Evolutionary conservation across 163 green algal species (phyloP).

Genomic region (Volvox carteri): DNA sequence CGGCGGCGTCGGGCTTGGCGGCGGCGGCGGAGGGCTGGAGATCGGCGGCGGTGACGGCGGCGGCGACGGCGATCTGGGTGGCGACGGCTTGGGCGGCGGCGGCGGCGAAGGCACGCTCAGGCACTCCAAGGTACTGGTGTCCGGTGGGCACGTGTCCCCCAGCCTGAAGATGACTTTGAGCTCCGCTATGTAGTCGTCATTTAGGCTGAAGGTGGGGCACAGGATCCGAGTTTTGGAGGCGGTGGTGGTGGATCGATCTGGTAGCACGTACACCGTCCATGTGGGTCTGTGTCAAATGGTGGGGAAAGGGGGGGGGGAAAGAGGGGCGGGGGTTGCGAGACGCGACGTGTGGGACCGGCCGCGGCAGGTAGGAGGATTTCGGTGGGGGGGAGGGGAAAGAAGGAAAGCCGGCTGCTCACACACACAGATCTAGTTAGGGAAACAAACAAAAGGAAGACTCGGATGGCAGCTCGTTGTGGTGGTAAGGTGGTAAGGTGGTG

Average conservation of each 20-base stretch:
- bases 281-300: neutral
- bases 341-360: too few relatives aligned
- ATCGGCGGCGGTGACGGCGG: neutral
- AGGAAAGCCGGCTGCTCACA: too few relatives aligned
- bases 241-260: neutral
- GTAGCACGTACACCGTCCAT: neutral
- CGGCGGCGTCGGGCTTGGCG: neutral
- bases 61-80: neutral
- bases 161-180: neutral
- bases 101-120: neutral
- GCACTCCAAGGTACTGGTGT: slow-evolving; percentile 5
- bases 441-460: too few relatives aligned
- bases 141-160: neutral
- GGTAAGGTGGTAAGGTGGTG: too few relatives aligned
- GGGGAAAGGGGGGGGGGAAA: neutral
- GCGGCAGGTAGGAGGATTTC: too few relatives aligned
- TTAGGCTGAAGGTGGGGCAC: neutral
- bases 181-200: neutral
- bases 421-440: too few relatives aligned
- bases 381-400: too few relatives aligned
- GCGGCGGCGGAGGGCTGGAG: neutral
- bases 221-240: neutral
- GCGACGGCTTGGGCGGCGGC: slow-evolving; percentile 13
- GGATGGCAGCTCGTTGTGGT: too few relatives aligned
- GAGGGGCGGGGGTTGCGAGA: too few relatives aligned